A percentile compares a stretch with the other conserved stretches of the same genome.
phyloP scores from a whole-genome alignment of 2,329 filamentous ascomycete genomes.

The Ceratocystis ficicola region DNA sequence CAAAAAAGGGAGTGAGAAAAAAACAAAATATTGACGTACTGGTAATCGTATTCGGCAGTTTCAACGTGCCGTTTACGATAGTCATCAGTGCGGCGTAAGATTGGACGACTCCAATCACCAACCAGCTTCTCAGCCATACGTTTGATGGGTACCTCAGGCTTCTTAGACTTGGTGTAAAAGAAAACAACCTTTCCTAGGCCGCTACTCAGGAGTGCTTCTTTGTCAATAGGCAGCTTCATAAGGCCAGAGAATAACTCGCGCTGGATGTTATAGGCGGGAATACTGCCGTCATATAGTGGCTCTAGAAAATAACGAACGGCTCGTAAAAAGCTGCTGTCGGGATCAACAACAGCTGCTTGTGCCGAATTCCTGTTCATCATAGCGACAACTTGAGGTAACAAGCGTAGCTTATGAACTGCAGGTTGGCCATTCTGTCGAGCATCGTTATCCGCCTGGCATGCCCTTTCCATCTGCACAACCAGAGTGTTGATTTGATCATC shows the following conservation, averaged over 20 bases:
- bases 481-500: conserved; percentile 83
- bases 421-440: conserved; percentile 69
- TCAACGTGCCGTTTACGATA: conserved; percentile 72
- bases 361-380: conserved; percentile 83
- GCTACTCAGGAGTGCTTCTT: conserved; percentile 77
- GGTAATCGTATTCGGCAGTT: conserved; percentile 51
- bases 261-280: conserved; percentile 95
- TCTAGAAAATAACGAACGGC: conserved; percentile 96
- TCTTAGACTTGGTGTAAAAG: conserved; percentile 94
- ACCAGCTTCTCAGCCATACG: conserved; percentile 85
- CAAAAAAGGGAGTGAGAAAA: conserved; percentile 18
- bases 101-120: conserved; percentile 89
- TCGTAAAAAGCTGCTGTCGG: conserved; percentile 88
- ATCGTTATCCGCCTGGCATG: conserved; percentile 73
- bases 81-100: conserved; percentile 85
- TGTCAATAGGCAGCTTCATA: conserved; percentile 71
- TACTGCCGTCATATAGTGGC: conserved; percentile 80
- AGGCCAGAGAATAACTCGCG: conserved; percentile 81
- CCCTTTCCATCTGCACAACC: conserved; percentile 79
- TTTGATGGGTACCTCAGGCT: conserved; percentile 79
- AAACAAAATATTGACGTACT: conserved; percentile 35
- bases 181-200: conserved; percentile 93
- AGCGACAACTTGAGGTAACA: conserved; percentile 79
- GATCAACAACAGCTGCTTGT: conserved; percentile 74
- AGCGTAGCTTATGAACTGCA: conserved; percentile 83